Evolutionary conservation across 129 eudicot species (phyloP).

Genomic region (Mikania micrantha): DNA sequence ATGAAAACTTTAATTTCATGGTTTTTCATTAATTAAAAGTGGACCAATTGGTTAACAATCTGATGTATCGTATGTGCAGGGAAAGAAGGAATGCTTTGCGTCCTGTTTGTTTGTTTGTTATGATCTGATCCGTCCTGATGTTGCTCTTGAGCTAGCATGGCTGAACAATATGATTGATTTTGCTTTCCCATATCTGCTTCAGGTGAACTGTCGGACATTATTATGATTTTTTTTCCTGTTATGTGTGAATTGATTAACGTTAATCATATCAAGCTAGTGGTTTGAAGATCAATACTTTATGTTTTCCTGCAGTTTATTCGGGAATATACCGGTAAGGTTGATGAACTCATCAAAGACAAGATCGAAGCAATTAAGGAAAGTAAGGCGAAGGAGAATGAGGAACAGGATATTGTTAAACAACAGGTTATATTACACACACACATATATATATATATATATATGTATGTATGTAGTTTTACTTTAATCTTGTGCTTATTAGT

Average conservation of each 20-base stretch:
- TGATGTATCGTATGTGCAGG: slow-evolving; percentile 43
- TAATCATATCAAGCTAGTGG: background rate
- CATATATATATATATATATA: no score
- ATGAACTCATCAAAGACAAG: slow-evolving; percentile 72
- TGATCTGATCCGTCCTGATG: slow-evolving; percentile 86
- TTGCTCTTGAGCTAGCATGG: slow-evolving; percentile 97
- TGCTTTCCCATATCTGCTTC: slow-evolving; percentile 98
- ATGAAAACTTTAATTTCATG: background rate
- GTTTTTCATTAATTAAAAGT: background rate
- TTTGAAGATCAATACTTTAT: background rate
- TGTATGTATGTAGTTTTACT: background rate
- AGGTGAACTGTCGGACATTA: slow-evolving; percentile 55
- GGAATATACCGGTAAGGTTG: slow-evolving; percentile 87
- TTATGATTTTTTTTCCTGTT: background rate
- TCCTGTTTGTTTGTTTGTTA: slow-evolving; percentile 92
- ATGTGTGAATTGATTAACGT: background rate
- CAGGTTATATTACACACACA: no score
- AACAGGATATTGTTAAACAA: slow-evolving; percentile 69
- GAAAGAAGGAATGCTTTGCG: slow-evolving; percentile 98
- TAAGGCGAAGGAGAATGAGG: slow-evolving; percentile 78
- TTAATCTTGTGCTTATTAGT: background rate
- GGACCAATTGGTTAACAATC: background rate
- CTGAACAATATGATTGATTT: slow-evolving; percentile 94
- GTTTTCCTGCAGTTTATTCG: slow-evolving; percentile 67
- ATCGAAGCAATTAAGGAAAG: slow-evolving; percentile 60